These are phyloP conservation scores for Trapa incisa DNA, from an alignment of 345 rosid genomes.

Conservation along the genomic window DNA sequence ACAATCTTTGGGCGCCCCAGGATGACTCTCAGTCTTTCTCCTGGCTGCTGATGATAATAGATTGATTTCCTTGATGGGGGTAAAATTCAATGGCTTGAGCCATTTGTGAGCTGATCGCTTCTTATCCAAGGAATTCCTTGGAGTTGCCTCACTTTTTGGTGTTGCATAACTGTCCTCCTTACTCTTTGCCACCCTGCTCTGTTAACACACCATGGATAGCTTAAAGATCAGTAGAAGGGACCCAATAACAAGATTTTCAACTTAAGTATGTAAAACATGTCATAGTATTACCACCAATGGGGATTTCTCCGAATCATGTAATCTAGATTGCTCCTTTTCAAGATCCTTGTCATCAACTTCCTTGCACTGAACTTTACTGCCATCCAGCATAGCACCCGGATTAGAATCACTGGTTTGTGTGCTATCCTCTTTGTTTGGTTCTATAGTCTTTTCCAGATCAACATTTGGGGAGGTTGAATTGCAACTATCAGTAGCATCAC, in stretches of 20 bases:
- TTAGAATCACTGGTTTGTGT: conserved; percentile 3
- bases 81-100: conserved; percentile 42
- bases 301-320: conserved; percentile 26
- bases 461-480: neutral
- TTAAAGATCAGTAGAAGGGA: conserved; percentile 2
- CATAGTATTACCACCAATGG: conserved; percentile 27
- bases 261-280: neutral
- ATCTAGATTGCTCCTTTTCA: neutral
- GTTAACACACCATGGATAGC: too few relatives aligned
- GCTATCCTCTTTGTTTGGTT: conserved; percentile 2
- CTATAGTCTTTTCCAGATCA: conserved; percentile 2
- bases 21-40: conserved; percentile 37
- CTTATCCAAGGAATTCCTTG: conserved; percentile 16
- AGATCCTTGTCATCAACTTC: conserved; percentile 5
- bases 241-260: neutral
- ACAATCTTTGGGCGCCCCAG: conserved; percentile 37
- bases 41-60: conserved; percentile 35
- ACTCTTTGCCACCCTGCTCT: neutral
- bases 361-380: neutral
- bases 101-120: conserved; percentile 45
- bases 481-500: conserved; percentile 6
- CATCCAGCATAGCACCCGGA: conserved; percentile 16
- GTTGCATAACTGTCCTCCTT: conserved; percentile 26
- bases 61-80: conserved; percentile 56
- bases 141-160: conserved; percentile 21